Evolutionary conservation across 2,329 filamentous ascomycete genomes (phyloP), one percentile per base, ranked within the genome.

Genomic region (Sporothrix euskadiensis): DNA sequence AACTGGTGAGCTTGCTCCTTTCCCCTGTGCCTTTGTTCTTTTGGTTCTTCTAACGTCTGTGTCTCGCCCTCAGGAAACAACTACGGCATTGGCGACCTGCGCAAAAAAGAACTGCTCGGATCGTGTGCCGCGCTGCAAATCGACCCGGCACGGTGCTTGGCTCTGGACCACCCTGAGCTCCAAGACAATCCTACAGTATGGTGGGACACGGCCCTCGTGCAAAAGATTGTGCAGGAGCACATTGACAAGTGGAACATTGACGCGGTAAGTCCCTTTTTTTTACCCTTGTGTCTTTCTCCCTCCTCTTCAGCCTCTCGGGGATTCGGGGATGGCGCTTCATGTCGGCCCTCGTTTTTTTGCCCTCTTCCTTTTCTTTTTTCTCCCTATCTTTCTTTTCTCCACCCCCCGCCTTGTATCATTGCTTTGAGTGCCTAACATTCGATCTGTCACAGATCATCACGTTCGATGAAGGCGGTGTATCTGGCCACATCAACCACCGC

Each of bases 401-500:
- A 26, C 26, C 26, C 26, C 26, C 26, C 26, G 26, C 26, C 26
- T 26, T 26, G 26, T 26, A 26, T 26, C 26, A 26, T 26, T 2
- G 26, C 26, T 26, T 26, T 26, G 26, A 26, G 26, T 26, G 26
- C 19, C 65, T 52, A 52, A 68, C 65, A 14, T 35, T n/a, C 39
- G n/a, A 3, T 52, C 39, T 16, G 7, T 30, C 35, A 19, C 54
- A 71, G 70, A 71, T 71, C 70, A 65, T 71, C 30, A 65, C 70
- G 7, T 71, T 71, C 14, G 70, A 71, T n/a, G 44, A 30, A 32
- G 70, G 70, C 19, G 70, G 70, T 26, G 70, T 71, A 19, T 71
- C 70, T 39, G 70, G 70, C 30, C 70, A 71, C 22, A 71, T 71
- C 57, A 71, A 71, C n/a, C 70, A 71, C 47, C 70, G 70, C n/a